Base-by-base conservation (phyloP, 2,329 filamentous ascomycete species). In the Grosmannia huntii region DNA sequence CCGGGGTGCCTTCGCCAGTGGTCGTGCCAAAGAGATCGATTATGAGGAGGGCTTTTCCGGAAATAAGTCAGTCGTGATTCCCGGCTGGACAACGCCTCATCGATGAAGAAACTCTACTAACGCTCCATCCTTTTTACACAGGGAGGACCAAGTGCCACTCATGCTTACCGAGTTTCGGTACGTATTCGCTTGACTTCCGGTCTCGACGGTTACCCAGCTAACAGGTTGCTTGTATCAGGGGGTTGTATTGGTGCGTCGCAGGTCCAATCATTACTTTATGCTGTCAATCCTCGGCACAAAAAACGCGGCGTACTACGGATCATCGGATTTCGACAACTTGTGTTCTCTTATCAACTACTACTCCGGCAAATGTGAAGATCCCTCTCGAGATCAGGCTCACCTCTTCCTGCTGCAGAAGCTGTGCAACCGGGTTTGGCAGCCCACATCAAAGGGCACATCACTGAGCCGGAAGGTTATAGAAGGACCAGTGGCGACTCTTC, bases 141-240 rank as follows among this genome's bases (percentile, higher is more conserved):
- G 54, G 54, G 54, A 41, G 54, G 54, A 1, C 54, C 54, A 28
- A 49, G 16, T 19, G 54, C 41, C 21, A 56, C 54, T n/a, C 54
- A 56, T 23, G 54, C 44, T 3, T 56, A 56, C 54, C 54, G 44
- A 11, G 25, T 56, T 16, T 56, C 54, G 41, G 54, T 56, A 14
- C 3, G 54, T 56, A 1, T 25, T 28, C 19, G 23, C 12, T 25
- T 46, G 5, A 3, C 19, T 19, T 27, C 3, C 19, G 31, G 33
- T 28, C 46, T 49, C n/a, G 21, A 7, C 21, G 21, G 46, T 14
- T 49, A 25, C 46, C 21, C 4, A 25, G 14, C 46, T 49, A 25
- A 49, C 21, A 25, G 12, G 4, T 25, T 21, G 19, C 33, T 53
- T 33, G 28, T 11, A 36, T 5, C 11, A 53, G 52, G 52, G 52